Evolutionary conservation across 2,329 filamentous ascomycete species (phyloP).

Genomic region (Ophiostoma perfectum): DNA sequence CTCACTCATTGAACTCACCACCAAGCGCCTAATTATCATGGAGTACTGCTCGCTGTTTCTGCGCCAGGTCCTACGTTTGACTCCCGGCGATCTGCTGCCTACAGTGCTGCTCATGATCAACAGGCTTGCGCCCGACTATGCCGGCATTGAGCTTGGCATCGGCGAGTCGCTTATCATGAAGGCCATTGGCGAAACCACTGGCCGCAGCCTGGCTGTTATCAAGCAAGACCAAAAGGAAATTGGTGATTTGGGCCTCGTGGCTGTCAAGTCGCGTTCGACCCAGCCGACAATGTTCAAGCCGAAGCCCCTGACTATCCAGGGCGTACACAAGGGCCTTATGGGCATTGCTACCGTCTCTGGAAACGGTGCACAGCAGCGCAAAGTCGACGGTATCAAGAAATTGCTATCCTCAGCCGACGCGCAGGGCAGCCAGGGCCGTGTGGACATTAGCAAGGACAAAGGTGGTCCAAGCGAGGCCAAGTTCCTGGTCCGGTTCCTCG

Average conservation of each 20-base stretch:
- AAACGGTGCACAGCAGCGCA: slow-evolving; percentile 80
- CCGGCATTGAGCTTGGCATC: slow-evolving; percentile 95
- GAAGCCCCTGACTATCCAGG: slow-evolving; percentile 78
- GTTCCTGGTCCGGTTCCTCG: slow-evolving; percentile 84
- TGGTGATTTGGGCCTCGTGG: slow-evolving; percentile 88
- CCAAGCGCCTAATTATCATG: slow-evolving; percentile 81
- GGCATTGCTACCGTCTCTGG: slow-evolving; percentile 81
- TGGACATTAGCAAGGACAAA: slow-evolving; percentile 88
- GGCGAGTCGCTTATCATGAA: slow-evolving; percentile 99
- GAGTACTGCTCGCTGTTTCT: slow-evolving; percentile 87
- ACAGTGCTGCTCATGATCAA: slow-evolving; percentile 96
- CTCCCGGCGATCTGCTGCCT: slow-evolving; percentile 77
- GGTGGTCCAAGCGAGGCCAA: slow-evolving; percentile 93
- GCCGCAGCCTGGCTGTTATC: slow-evolving; percentile 79
- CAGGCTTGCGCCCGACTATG: slow-evolving; percentile 93
- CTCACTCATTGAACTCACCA: slow-evolving; percentile 89
- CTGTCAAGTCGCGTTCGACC: slow-evolving; percentile 89
- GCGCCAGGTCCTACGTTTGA: slow-evolving; percentile 87
- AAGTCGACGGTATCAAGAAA: slow-evolving; percentile 94
- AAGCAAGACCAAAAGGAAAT: slow-evolving; percentile 96
- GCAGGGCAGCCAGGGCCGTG: slow-evolving; percentile 63
- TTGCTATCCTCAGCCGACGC: slow-evolving; percentile 85
- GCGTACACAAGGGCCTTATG: slow-evolving; percentile 83
- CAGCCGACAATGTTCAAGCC: slow-evolving; percentile 99
- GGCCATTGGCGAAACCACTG: slow-evolving; percentile 90